Evolutionary conservation across 257 asterid genomes (phyloP), one percentile per base, ranked within the genome.

Genomic region (Rhazya stricta): DNA sequence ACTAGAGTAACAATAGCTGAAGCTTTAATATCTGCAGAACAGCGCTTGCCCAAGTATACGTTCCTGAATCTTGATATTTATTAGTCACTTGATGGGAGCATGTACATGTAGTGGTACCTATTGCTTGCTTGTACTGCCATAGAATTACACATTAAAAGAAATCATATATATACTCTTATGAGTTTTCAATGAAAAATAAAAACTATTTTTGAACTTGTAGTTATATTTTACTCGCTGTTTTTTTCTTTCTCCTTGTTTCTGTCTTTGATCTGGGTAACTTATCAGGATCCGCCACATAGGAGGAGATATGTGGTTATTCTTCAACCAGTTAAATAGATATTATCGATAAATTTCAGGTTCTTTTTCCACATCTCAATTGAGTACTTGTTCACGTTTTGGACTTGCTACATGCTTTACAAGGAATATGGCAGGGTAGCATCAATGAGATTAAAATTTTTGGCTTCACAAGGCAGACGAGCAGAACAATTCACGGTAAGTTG

Each of bases 401-500:
- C 79, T 45, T 92, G 96, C 82, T 93, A 65, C 87, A 81, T 95
- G 92, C 96, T 95, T 73, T 92, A 92, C 82, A 91, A 86, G 90
- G 99, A 95, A 76, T 95, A 95, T 81, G 88, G 77, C 82, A 86
- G 77, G 81, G 89, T 95, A 81, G 96, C 96, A n/a, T 80, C 91
- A 36, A 88, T 95, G 98, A 84, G 98, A 69, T 89, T 91, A 30
- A 88, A 76, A 0, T 92, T 91, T 84, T 77, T 92, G 89, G 94
- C 98, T 85, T 89, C 96, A 37, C 93, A 90, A 86, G 91, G 89
- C 79, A 83, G 81, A 45, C 93, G 88, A 11, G 95, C 98, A n/a
- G 99, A 91, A 81, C 99, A 95, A 69, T 95, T 91, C 85, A 91
- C 96, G 71, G 98, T 93, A 77, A 84, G 98, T 89, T 76, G 21